A percentile compares a stretch with the other conserved stretches of the same genome.
These are phyloP conservation scores for Candida pini DNA, from an alignment of 805 yeast genomes.

Conservation along the genomic window DNA sequence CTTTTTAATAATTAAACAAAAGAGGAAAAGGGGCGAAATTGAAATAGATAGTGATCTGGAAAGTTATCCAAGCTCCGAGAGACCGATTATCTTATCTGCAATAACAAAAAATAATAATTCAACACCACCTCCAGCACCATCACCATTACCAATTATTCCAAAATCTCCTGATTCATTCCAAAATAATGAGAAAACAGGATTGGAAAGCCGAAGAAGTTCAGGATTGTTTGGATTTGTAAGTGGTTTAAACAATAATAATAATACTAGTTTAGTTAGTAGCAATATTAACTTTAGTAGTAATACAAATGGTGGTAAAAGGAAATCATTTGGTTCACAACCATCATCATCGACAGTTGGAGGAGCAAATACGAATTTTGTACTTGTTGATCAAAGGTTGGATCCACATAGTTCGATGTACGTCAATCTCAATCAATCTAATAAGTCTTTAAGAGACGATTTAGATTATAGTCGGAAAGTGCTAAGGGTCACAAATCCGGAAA, in stretches of 20 bases:
- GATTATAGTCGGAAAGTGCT: conserved; percentile 55
- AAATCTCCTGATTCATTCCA: background rate
- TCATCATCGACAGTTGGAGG: no score
- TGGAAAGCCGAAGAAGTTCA: no score
- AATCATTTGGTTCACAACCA: no score
- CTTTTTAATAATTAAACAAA: conserved; percentile 28
- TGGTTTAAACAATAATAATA: no score
- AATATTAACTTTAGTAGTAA: no score
- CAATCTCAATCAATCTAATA: conserved; percentile 37
- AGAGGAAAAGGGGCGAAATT: conserved; percentile 2
- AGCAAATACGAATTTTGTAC: conserved; percentile 12
- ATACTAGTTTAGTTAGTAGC: no score
- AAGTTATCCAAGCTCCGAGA: conserved; percentile 13
- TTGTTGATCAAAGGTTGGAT: conserved; percentile 58
- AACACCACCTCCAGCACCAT: no score
- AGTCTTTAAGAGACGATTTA: conserved; percentile 47
- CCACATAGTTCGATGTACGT: conserved; percentile 49
- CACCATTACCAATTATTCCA: no score
- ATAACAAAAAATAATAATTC: background rate
- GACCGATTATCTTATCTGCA: conserved; percentile 12
- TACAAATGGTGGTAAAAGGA: background rate
- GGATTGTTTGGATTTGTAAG: no score
- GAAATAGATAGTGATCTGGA: conserved; percentile 19
- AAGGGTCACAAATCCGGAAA: conserved; percentile 42
- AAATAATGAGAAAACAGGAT: background rate